Base-by-base conservation (phyloP, 495 filamentous ascomycete species). In the Annulohypoxylon stygium region DNA sequence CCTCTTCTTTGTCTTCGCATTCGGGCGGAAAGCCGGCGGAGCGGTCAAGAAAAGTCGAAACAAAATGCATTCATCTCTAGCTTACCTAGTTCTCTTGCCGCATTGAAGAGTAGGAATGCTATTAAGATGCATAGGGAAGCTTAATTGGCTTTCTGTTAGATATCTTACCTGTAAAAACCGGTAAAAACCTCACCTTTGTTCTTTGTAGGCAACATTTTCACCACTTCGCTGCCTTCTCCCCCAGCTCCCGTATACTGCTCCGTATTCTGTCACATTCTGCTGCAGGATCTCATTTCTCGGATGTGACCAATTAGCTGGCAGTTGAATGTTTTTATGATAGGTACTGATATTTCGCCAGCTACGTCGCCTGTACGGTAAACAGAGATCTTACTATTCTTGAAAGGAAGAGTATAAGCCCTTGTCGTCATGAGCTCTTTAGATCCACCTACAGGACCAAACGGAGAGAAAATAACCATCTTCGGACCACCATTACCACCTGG, bases 101-200 rank as follows among this genome's bases (percentile, higher is more conserved):
- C 61, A 69, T 70, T 34, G 71, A 70, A 68, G 18, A 67, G 14
- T 16, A 67, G 67, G 67, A 75, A 75, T 70, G 57, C 30, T 45
- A 54, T 59, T 61, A 36, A 58, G 14, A 50, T 43, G 6, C 45
- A 3, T 37, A 30, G 60, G 9, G 23, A 25, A 47, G 37, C 67
- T 65, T 45, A 33, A 70, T 70, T n/a, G 54, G 58, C 34, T 41
- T 53, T 59, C 50, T 33, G 18, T 53, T 34, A 47, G 20, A 60
- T 54, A 58, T 45, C 41, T 36, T 23, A 33, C 36, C 9, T 41
- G 14, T 26, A 60, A 55, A 10, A 33, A 7, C 18, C 23, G 26
- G 14, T 26, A 60, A 55, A 10, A 33, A 7, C 18, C 23, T 37
- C 54, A 30, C 65, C 72, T 75, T 75, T 75, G 72, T 75, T 50